Conservation (phyloP, 2,329 filamentous ascomycete species). For the Cordyceps farinosa region DNA sequence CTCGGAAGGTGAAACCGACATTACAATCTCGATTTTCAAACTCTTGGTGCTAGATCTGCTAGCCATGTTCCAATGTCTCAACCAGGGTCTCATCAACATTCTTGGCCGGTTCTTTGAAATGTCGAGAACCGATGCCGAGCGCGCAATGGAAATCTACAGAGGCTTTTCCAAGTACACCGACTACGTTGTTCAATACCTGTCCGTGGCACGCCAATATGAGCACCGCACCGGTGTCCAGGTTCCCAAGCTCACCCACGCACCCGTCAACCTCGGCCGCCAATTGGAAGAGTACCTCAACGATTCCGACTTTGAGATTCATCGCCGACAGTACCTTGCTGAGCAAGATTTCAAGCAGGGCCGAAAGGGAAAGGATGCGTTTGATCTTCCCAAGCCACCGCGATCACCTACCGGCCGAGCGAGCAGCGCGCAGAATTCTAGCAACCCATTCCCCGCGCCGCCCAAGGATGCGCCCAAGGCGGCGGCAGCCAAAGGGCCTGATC, state of each 20-base stretch:
- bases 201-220: slow-evolving; percentile 83
- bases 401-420: slow-evolving; percentile 27
- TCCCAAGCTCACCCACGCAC: slow-evolving; percentile 94
- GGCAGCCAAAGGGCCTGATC: slow-evolving; percentile 60
- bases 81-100: slow-evolving; percentile 96
- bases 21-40: slow-evolving; percentile 89
- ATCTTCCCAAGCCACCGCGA: slow-evolving; percentile 36
- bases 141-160: slow-evolving; percentile 88
- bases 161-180: slow-evolving; percentile 90
- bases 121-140: slow-evolving; percentile 88
- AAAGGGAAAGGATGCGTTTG: slow-evolving; percentile 39
- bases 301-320: slow-evolving; percentile 89
- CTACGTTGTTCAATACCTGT: slow-evolving; percentile 84
- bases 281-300: slow-evolving; percentile 94
- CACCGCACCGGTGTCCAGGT: slow-evolving; percentile 90
- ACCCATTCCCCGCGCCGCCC: slow-evolving; percentile 39
- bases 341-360: slow-evolving; percentile 63
- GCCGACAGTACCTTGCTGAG: slow-evolving; percentile 86
- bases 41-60: slow-evolving; percentile 86
- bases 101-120: slow-evolving; percentile 97
- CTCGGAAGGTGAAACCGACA: slow-evolving; percentile 90
- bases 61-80: slow-evolving; percentile 88
- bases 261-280: slow-evolving; percentile 82
- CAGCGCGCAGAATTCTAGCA: slow-evolving; percentile 31
- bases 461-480: slow-evolving; percentile 42